Percentiles rank a stretch among this genome's conserved stretches.
Conservation (phyloP, 2,329 filamentous ascomycete species). For the Aspergillus sp. region DNA sequence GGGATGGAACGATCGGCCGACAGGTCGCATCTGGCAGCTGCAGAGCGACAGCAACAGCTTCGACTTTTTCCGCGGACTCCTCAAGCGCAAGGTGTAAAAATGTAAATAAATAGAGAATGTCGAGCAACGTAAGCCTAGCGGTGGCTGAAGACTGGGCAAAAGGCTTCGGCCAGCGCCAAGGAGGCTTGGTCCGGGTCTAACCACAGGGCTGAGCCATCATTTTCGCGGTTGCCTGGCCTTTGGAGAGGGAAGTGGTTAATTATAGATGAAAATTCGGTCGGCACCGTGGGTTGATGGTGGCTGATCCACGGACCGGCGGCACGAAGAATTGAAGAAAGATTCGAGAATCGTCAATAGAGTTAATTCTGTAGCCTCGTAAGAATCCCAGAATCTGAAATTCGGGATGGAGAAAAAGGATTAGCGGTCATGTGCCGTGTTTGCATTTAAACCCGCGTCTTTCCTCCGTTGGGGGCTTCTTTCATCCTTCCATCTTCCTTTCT, state of each 20-base stretch:
- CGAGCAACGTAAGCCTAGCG: neutral
- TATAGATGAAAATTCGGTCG: neutral
- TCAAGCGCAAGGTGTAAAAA: slow-evolving; percentile 69
- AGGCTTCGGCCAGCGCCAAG: neutral
- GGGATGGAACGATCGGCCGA: slow-evolving; percentile 67
- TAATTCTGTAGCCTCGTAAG: too few relatives aligned
- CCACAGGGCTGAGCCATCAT: neutral
- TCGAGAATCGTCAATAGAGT: too few relatives aligned
- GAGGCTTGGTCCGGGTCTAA: neutral
- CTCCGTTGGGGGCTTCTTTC: neutral
- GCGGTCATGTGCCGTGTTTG: neutral
- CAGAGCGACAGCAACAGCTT: slow-evolving; percentile 99
- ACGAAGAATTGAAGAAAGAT: neutral
- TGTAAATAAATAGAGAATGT: neutral
- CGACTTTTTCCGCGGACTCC: slow-evolving; percentile 88
- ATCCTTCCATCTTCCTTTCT: neutral
- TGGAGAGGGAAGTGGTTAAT: neutral
- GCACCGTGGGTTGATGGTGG: neutral
- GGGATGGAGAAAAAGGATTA: neutral
- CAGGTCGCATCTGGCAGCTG: slow-evolving; percentile 76
- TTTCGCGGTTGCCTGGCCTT: neutral
- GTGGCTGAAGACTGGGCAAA: neutral
- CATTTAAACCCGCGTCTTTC: neutral
- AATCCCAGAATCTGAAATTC: too few relatives aligned
- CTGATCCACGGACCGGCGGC: neutral